Percentiles rank a stretch among this genome's conserved stretches.
These are phyloP conservation scores for Zizania palustris DNA, from an alignment of 202 grass and related monocot species.

Conservation along the genomic window DNA sequence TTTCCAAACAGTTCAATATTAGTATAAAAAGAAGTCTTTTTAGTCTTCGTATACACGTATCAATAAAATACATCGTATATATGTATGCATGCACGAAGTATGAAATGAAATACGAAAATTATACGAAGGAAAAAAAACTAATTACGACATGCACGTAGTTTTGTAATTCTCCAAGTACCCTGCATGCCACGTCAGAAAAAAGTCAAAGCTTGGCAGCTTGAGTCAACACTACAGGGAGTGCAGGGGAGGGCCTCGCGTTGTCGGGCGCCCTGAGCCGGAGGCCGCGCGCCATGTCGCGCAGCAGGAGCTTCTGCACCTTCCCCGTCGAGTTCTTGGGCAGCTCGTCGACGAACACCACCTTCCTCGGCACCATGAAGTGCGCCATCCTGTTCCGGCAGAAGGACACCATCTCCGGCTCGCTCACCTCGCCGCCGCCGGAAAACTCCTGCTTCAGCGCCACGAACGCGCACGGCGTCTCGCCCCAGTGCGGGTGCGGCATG, in stretches of 20 bases:
- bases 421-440: constrained; percentile 20
- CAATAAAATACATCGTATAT: no score
- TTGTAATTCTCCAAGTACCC: not conserved
- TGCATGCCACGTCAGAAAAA: not conserved
- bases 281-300: constrained; percentile 44
- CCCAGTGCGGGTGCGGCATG: constrained; percentile 70
- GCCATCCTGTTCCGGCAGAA: constrained; percentile 62
- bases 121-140: no score
- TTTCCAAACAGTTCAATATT: no score
- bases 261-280: constrained; percentile 10
- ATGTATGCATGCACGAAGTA: no score
- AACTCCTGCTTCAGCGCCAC: constrained; percentile 51
- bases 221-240: not conserved
- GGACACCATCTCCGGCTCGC: constrained; percentile 50
- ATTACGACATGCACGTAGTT: no score
- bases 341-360: constrained; percentile 66
- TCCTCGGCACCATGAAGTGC: constrained; percentile 66
- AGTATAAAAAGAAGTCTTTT: no score
- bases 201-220: constrained; percentile 35
- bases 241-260: not conserved
- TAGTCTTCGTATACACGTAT: no score
- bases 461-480: constrained; percentile 68
- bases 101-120: no score
- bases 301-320: constrained; percentile 58
- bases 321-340: constrained; percentile 66